Base-by-base conservation (phyloP, 1,284 basidiomycete species). In the Phaffia rhodozyma region DNA sequence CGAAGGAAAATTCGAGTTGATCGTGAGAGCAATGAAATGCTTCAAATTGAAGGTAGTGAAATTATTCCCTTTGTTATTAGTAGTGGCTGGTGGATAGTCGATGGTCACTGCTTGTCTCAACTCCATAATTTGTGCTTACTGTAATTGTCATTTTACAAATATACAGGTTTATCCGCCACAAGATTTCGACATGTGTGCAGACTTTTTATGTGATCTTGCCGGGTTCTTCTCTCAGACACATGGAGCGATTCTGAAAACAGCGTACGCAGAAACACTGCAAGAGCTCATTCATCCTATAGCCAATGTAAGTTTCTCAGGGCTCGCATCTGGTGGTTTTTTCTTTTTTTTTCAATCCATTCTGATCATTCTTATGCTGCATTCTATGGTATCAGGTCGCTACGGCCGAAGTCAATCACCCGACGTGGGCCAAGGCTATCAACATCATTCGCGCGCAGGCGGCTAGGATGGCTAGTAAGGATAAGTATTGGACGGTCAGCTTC, bases 331-430 rank as follows among this genome's bases (percentile, higher is more conserved):
- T 25, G 48, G 58, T 23, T 55, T n/a, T 20, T 7, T 60, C 32
- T 59, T 63, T 30, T 55, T 23, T 60, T 29, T 0, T 49, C 32
- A 57, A 4, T 38, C 27, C 5, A 53, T 43, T 27, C 55, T 4
- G 4, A 29, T 25, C 25, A 58, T 62, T 5, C 53, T 25, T 20
- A 13, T 34, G 47, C 50, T 62, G 21, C 4, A 34, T 11, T 51
- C n/a, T 49, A 58, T 20, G 57, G 67, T 47, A 63, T 20, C 69
- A 91, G 85, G 91, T 88, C 30, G 93, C 91, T 0, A 91, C 94
- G 73, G 93, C 91, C 1, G 93, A 97, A 77, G 90, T 94, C 57
- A 96, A 97, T 71, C 89, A 96, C 73, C 93, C 93, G 0, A 81
- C 87, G 63, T 97, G 93, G 93, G 86, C 85, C 1, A 91, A 90